Percentiles rank a stretch among this genome's conserved stretches.
These are phyloP conservation scores for Balansia obtecta DNA, from an alignment of 2,329 filamentous ascomycete genomes.

Conservation along the genomic window DNA sequence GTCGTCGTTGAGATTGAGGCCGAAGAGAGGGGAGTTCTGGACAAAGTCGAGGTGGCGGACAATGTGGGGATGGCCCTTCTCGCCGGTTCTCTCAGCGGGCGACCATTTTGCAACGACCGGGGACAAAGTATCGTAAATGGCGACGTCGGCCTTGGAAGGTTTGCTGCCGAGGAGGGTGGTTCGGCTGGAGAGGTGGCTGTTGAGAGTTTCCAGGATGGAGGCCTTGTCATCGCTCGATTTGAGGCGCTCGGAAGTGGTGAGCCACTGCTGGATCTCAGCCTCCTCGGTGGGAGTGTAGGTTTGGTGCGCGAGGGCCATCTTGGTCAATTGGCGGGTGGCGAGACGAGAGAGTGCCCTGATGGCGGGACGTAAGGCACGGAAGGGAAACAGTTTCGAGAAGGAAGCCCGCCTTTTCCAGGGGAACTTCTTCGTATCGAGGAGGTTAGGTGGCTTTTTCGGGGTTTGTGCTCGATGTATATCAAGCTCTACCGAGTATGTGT, in stretches of 20 bases:
- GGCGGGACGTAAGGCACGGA: slow-evolving; percentile 23
- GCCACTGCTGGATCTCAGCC: slow-evolving; percentile 81
- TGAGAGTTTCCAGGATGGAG: slow-evolving; percentile 65
- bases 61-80: slow-evolving; percentile 81
- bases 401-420: slow-evolving; percentile 3
- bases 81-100: slow-evolving; percentile 75
- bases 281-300: slow-evolving; percentile 70
- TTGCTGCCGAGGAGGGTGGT: slow-evolving; percentile 84
- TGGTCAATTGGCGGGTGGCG: slow-evolving; percentile 22
- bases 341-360: slow-evolving; percentile 25
- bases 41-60: slow-evolving; percentile 90
- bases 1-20: slow-evolving; percentile 52
- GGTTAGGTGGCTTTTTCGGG: neutral
- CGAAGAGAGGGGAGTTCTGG: slow-evolving; percentile 72
- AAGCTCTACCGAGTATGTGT: too few species aligned
- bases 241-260: slow-evolving; percentile 63
- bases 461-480: neutral
- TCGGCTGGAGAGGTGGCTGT: slow-evolving; percentile 75
- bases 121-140: slow-evolving; percentile 67
- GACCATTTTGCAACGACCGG: slow-evolving; percentile 70
- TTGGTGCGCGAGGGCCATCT: slow-evolving; percentile 55
- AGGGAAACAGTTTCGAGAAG: slow-evolving; percentile 31
- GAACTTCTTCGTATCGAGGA: slow-evolving; percentile 4
- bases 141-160: slow-evolving; percentile 76
- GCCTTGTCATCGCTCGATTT: slow-evolving; percentile 42